Conservation (phyloP, 2,329 filamentous ascomycete species). For the Fusarium longipes region DNA sequence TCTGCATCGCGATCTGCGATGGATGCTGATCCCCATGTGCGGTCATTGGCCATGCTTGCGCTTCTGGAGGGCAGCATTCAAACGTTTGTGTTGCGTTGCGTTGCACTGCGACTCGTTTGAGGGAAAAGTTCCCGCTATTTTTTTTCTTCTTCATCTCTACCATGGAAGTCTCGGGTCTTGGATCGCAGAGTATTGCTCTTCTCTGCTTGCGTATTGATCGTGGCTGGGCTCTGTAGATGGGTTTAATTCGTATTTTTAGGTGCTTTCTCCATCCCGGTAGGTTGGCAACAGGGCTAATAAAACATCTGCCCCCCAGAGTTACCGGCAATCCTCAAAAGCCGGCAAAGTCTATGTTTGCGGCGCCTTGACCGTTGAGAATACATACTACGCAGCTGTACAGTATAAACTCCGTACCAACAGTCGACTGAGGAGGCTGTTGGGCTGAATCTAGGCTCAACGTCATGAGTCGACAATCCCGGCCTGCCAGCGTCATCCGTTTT, state of each 20-base stretch:
- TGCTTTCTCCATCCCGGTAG: background rate
- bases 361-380: constrained; percentile 19
- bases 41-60: constrained; percentile 24
- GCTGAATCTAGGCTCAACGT: constrained; percentile 11
- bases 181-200: background rate
- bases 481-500: constrained; percentile 37
- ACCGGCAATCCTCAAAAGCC: background rate
- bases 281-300: constrained; percentile 7
- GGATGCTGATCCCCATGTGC: constrained; percentile 1
- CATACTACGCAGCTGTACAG: background rate
- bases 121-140: constrained; percentile 5
- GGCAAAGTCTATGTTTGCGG: constrained; percentile 16
- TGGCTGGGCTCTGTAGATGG: background rate
- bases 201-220: background rate
- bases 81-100: constrained; percentile 1
- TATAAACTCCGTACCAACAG: background rate
- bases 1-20: constrained; percentile 34
- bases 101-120: background rate
- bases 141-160: background rate
- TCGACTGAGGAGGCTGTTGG: background rate
- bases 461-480: constrained; percentile 24
- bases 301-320: background rate
- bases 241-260: constrained; percentile 13
- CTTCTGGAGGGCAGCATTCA: constrained; percentile 9
- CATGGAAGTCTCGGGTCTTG: background rate